These are phyloP conservation scores for Trichocomaceae sp. DNA, from an alignment of 2,329 filamentous ascomycete species.

Conservation along the genomic window DNA sequence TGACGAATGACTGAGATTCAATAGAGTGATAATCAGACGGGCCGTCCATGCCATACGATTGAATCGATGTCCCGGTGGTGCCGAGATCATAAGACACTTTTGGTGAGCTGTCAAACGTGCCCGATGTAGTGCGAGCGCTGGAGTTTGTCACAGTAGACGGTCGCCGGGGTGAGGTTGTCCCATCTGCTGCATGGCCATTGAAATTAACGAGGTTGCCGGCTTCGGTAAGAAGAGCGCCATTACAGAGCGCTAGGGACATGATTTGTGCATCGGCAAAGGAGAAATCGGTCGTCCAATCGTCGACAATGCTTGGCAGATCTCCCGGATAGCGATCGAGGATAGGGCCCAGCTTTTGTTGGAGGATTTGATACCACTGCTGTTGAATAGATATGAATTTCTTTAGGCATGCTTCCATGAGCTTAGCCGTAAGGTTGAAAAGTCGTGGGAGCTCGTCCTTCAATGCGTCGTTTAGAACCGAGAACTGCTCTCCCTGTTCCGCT, in stretches of 20 bases:
- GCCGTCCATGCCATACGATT: constrained; percentile 47
- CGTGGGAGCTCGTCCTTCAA: constrained; percentile 86
- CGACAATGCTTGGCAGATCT: constrained; percentile 65
- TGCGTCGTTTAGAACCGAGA: constrained; percentile 83
- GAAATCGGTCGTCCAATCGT: constrained; percentile 72
- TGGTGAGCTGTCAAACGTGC: constrained; percentile 58
- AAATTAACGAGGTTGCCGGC: constrained; percentile 55
- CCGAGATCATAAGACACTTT: constrained; percentile 60
- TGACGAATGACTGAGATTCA: constrained; percentile 2
- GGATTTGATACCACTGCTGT: constrained; percentile 71
- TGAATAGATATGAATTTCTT: constrained; percentile 80
- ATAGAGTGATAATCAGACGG: constrained; percentile 12
- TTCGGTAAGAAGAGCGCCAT: constrained; percentile 59
- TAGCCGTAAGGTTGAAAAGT: constrained; percentile 73
- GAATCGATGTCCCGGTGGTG: constrained; percentile 59
- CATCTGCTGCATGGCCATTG: constrained; percentile 44
- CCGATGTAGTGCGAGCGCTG: constrained; percentile 53
- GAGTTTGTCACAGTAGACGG: constrained; percentile 45
- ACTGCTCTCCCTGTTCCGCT: constrained; percentile 76
- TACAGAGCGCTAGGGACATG: constrained; percentile 67
- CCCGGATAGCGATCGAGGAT: constrained; percentile 64
- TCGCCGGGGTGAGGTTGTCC: constrained; percentile 40
- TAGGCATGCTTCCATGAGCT: constrained; percentile 74
- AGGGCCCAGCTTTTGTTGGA: constrained; percentile 73
- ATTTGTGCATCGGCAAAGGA: constrained; percentile 67